Conservation (phyloP, 2,329 filamentous ascomycete species). For the Fusarium sp. region DNA sequence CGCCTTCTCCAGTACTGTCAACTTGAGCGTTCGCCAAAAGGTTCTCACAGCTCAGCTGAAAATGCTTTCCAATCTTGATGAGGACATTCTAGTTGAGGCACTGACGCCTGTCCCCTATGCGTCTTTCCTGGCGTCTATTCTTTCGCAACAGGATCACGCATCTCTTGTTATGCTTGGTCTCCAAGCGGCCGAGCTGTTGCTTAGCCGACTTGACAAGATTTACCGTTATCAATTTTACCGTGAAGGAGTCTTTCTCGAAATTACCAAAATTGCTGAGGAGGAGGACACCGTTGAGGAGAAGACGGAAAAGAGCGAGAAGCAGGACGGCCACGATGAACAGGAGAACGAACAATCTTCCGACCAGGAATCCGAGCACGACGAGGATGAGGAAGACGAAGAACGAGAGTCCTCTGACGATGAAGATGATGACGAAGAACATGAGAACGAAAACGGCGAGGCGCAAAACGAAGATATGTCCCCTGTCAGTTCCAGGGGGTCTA, state of each 20-base stretch:
- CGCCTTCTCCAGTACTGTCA: slow-evolving; percentile 97
- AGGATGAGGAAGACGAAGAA: slow-evolving; percentile 52
- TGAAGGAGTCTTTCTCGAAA: slow-evolving; percentile 94
- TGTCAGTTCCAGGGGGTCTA: slow-evolving; percentile 74
- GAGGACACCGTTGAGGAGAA: slow-evolving; percentile 51
- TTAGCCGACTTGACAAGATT: slow-evolving; percentile 85
- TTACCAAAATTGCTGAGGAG: slow-evolving; percentile 79
- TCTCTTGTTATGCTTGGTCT: slow-evolving; percentile 88
- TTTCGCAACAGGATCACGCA: slow-evolving; percentile 94
- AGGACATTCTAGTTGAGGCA: slow-evolving; percentile 84
- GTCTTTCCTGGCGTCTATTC: slow-evolving; percentile 92
- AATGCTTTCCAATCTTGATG: slow-evolving; percentile 96
- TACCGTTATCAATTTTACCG: slow-evolving; percentile 98
- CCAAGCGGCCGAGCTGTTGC: slow-evolving; percentile 88
- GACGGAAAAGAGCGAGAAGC: slow-evolving; percentile 29
- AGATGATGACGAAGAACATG: slow-evolving; percentile 66
- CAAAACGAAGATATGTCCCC: slow-evolving; percentile 73
- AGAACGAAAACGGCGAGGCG: slow-evolving; percentile 64
- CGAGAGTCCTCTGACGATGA: slow-evolving; percentile 58
- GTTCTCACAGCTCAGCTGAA: slow-evolving; percentile 96
- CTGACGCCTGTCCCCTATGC: slow-evolving; percentile 91
- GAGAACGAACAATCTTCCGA: slow-evolving; percentile 50
- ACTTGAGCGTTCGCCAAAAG: slow-evolving; percentile 92
- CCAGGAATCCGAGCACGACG: slow-evolving; percentile 49
- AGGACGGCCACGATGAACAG: slow-evolving; percentile 46